Base-by-base conservation (phyloP, 441 rosid genomes). In the Arabidopsis lyrata region DNA sequence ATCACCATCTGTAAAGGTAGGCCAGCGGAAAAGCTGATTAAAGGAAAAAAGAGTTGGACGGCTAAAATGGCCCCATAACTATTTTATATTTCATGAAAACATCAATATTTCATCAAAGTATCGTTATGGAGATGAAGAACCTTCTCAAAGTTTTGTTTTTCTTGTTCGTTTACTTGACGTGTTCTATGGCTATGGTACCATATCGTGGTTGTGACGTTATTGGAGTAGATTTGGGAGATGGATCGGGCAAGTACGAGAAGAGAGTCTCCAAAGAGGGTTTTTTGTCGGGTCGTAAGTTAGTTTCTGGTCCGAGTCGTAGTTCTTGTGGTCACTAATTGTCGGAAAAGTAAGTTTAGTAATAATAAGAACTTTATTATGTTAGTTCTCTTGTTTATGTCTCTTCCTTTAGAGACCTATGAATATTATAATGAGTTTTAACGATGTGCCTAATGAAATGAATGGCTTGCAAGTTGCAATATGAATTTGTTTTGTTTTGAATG, bases 281-380 rank as follows among this genome's bases (percentile, higher is more conserved):
- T 5, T 5, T 8, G 10, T 11, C 38, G 5, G 66, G 72, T 64
- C 80, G 76, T 63, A 70, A 70, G 76, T 58, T 77, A 65, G 57
- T 77, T 42, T 77, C 80, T 70, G 80, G 80, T 70, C 76, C 80
- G 56, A 77, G 76, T 70, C 80, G 27, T 24, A 24, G 27, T 24
- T 24, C 27, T 24, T 24, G 27, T 24, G 80, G 80, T 2, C 76
- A 64, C 76, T 77, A 70, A 16, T 41, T 8, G 22, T 55, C 4
- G 1, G 2, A 24, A 15, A 8, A 53, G 11, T 22, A 12, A 68
- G 49, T 34, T 50, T 22, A 8, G 7, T 39, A 31, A 14, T 22
- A 14, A 20, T 41, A 18, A 31, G 12, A 67, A 36, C 22, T 55
- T 16, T n/a, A 8, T 38, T 5, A 13, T 45, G 11, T 2, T n/a